Evolutionary conservation across 2,329 filamentous ascomycete species (phyloP), one percentile per base, ranked within the genome.

Genomic region (Penicillium decumbens): DNA sequence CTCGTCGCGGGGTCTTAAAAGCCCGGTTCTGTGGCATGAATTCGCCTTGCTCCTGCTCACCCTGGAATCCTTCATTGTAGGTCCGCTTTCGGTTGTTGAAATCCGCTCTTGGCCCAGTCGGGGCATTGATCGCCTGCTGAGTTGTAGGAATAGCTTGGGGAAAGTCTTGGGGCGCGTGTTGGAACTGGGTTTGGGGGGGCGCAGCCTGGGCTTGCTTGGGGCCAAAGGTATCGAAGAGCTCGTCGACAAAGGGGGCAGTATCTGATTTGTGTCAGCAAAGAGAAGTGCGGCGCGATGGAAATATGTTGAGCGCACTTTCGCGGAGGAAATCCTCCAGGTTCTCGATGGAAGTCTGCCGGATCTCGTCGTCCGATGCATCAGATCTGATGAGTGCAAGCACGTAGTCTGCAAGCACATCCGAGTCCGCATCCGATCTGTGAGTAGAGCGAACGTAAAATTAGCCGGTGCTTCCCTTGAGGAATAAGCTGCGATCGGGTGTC

Each of bases 361-460:
- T 75, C 47, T 76, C 70, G n/a, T 75, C 74, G 50, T 80, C 77
- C 3, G 77, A 70, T 35, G 79, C 79, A 55, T 81, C 79, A 13
- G 75, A 76, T 38, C 75, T 75, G 38, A 83, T 74, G 27, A 84
- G 73, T 20, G 80, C 80, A 41, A 83, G 70, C 6, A 83, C 79
- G 59, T 83, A 84, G 57, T 84, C 81, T 27, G 79, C 80, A 18
- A 84, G 76, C 2, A 83, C 78, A 56, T 80, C 80, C 10, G 76
- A 75, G 61, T 84, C 81, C 27, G 80, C 81, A 62, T 83, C 80
- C n/a, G 78, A 81, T 54, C 80, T 81, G 57, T 40, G 47, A 45
- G 15, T 4, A 39, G 37, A 32, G 27, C n/a, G n/a, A 38, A 43
- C n/a, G 6, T 4, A 27, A 2, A 2, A 41, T 59, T 49, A 57